Percentiles rank a stretch among this genome's conserved stretches.
Evolutionary conservation across 2,329 filamentous ascomycete genomes (phyloP).

Genomic region (Clonostachys rhizophaga): DNA sequence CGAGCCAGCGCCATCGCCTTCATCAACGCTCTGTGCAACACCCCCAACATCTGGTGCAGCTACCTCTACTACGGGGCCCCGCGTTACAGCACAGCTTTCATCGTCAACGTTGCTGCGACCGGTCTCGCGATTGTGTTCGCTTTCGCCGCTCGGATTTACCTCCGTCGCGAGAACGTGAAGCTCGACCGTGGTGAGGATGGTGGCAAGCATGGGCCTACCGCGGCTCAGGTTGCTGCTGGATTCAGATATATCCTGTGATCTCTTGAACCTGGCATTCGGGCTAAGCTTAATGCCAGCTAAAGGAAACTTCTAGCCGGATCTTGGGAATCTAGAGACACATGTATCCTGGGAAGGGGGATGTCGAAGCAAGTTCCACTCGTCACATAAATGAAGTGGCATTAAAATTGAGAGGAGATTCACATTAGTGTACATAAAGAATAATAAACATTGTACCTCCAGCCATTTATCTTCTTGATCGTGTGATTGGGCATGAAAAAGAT

Average conservation of each 20-base stretch:
- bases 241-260: constrained; percentile 14
- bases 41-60: constrained; percentile 52
- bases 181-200: constrained; percentile 14
- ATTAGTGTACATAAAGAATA: too few relatives aligned
- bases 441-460: too few relatives aligned
- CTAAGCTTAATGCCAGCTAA: too few relatives aligned
- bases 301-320: too few relatives aligned
- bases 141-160: constrained; percentile 7
- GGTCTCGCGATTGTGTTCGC: constrained; percentile 17
- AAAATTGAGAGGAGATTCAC: too few relatives aligned
- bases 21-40: constrained; percentile 3
- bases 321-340: too few relatives aligned
- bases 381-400: too few relatives aligned
- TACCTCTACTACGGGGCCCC: constrained; percentile 49
- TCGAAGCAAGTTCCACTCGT: too few relatives aligned
- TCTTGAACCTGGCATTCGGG: neutral
- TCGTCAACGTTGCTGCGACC: constrained; percentile 17
- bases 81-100: constrained; percentile 12
- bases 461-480: too few relatives aligned
- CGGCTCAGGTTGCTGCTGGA: constrained; percentile 14
- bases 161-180: constrained; percentile 16
- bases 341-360: too few relatives aligned
- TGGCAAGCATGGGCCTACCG: constrained; percentile 18
- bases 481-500: too few relatives aligned
- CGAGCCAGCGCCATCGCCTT: constrained; percentile 9